A percentile compares a stretch with the other conserved stretches of the same genome.
Evolutionary conservation across 805 yeast genomes (phyloP).

Genomic region (Lachancea kluyveri): DNA sequence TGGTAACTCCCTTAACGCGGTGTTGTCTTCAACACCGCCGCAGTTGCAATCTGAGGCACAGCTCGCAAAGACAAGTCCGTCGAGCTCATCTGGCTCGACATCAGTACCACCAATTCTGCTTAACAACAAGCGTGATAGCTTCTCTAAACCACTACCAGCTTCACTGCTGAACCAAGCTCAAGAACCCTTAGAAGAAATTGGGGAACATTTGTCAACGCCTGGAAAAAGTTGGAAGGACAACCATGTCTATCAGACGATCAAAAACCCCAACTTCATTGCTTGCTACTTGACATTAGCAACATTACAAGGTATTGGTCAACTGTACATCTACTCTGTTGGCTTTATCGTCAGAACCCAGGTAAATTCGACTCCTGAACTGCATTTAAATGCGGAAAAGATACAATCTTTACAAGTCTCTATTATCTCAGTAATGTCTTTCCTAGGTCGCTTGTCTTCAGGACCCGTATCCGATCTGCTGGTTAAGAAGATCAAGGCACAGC

Average conservation of each 20-base stretch:
- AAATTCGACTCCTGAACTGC: slow-evolving; percentile 22
- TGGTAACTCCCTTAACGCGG: slow-evolving; percentile 1
- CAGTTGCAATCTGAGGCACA: too few relatives aligned
- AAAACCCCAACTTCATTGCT: slow-evolving; percentile 37
- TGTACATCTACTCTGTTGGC: slow-evolving; percentile 69
- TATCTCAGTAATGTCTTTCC: slow-evolving; percentile 57
- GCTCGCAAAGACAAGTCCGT: too few relatives aligned
- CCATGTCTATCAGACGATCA: slow-evolving; percentile 19
- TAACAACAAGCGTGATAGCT: too few relatives aligned
- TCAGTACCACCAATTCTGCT: too few relatives aligned
- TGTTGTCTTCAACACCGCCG: not conserved
- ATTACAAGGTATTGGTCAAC: slow-evolving; percentile 61
- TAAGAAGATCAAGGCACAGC: slow-evolving; percentile 44
- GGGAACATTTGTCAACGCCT: slow-evolving; percentile 1
- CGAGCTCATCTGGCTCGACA: too few relatives aligned
- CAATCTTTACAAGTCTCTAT: slow-evolving; percentile 71
- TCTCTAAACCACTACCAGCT: too few relatives aligned
- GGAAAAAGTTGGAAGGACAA: slow-evolving; percentile 10
- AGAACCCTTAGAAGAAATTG: too few relatives aligned
- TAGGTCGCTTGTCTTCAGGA: slow-evolving; percentile 62
- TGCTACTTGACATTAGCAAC: slow-evolving; percentile 52
- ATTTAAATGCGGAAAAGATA: slow-evolving; percentile 35
- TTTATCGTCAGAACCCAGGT: slow-evolving; percentile 53
- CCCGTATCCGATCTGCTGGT: slow-evolving; percentile 56
- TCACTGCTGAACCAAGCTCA: too few relatives aligned